Conservation (phyloP, 257 asterid genomes). For the Forsythia suspensa region DNA sequence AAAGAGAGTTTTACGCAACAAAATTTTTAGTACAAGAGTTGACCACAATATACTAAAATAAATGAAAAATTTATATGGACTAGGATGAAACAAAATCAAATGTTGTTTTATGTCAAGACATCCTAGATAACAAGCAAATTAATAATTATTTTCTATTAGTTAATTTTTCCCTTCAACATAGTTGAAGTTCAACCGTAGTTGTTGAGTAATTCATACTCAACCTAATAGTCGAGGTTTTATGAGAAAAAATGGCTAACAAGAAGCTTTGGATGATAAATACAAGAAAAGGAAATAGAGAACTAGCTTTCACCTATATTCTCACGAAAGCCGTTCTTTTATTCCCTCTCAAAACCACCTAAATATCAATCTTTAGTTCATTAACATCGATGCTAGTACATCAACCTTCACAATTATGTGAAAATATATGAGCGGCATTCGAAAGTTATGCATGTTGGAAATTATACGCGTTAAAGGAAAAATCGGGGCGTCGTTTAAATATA, state of each 20-base stretch:
- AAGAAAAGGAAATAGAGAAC: neutral
- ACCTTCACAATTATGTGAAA: no score
- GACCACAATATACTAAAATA: conserved; percentile 25
- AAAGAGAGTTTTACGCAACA: conserved; percentile 24
- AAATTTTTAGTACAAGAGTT: conserved; percentile 30
- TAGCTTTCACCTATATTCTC: neutral
- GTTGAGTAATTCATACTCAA: no score
- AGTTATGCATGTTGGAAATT: neutral
- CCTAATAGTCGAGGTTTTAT: neutral
- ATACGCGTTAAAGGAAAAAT: neutral
- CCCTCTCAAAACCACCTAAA: neutral
- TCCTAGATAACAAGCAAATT: neutral
- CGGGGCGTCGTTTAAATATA: no score
- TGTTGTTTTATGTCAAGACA: neutral
- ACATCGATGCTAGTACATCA: no score
- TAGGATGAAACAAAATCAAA: neutral
- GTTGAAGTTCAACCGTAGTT: no score
- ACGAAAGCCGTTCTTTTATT: no score
- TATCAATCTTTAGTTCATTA: neutral
- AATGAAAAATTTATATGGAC: neutral
- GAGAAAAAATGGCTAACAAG: neutral
- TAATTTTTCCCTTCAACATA: neutral
- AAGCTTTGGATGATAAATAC: neutral
- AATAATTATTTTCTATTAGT: neutral
- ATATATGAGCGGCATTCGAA: no score